Evolutionary conservation across 768 basidiomycete species (phyloP), one percentile per base, ranked within the genome.

Genomic region (Boletus sp.): DNA sequence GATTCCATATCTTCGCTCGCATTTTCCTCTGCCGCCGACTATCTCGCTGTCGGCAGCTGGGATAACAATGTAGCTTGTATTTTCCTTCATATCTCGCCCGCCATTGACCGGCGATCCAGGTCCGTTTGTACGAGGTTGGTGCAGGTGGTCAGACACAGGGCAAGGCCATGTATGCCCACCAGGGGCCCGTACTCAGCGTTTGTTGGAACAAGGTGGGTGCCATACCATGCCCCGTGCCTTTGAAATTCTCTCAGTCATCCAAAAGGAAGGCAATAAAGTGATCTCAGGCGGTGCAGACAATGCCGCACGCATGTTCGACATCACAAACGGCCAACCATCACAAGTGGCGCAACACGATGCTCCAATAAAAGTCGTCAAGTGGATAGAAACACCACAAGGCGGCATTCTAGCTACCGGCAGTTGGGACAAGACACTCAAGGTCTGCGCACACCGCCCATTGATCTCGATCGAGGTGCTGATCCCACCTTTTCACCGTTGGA

Each of bases 391-490:
- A 6, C 84, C 83, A 21, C 82, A 81, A 57, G 81, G 81, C 34
- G 83, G 90, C 14, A 84, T 95, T 57, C 76, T 95, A 19, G 91
- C 87, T 13, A 98, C 96, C 1, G 97, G 94, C 10, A 93, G 93
- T 50, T 99, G 97, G 97, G 96, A 99, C 71, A 96, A 96, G 74
- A 96, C 92, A 2, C 73, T 98, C 67, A 96, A 94, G 79, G 95
- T 94, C 60, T 3, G 56, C 59, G 1, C 44, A 41, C 47, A 55
- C 32, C 47, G n/a, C 25, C 33, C 33, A 8, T 38, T 44, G 27
- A 30, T 39, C 43, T 42, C 35, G 29, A 52, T 27, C 29, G 15
- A 8, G 39, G 5, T 13, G 32, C 46, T 57, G 44, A 49, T 27
- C 5, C 14, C 17, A 2, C 27, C 32, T n/a, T 33, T 43, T 42